Evolutionary conservation across 768 basidiomycete genomes (phyloP), one percentile per base, ranked within the genome.

Genomic region (Hortiboletus campestris): DNA sequence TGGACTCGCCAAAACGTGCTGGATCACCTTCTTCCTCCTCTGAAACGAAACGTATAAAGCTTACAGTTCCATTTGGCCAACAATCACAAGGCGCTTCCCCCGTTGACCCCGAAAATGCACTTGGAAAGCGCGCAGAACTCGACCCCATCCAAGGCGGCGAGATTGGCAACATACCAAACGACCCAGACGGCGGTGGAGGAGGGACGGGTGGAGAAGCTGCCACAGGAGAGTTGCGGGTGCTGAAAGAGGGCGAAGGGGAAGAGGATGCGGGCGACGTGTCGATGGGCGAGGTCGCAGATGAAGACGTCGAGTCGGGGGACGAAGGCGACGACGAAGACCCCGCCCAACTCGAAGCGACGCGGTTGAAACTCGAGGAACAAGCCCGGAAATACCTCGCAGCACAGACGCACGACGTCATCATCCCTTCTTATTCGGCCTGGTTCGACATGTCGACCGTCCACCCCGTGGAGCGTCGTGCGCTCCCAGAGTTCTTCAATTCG

Each of bases 401-500:
- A 0, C 97, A 99, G 73, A 96, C 94, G 2, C 96, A 98, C 75
- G 92, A 96, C 63, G 85, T 99, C 68, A 85, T 99, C 67, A 91
- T 99, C 48, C 97, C 97, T 9, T 96, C 94, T 25, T 98, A 98
- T 70, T 88, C 94, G 9, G 90, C 94, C 17, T 98, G 97, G 97
- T 99, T 98, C 76, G 89, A 93, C 73, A 93, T 98, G 85, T 83
- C 89, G 53, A 86, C 89, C 69, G 89, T 99, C 53, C 91, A 97
- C 65, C 83, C 90, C 11, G 89, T 98, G 57, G 97, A 99, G 73
- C 83, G 86, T 44, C 85, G 92, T 60, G 90, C 93, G 1, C 78
- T 99, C 29, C 97, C 97, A 34, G 97, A 99, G 74, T 99, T 98
- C 80, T 99, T 99, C 83, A 94, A 93, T 70, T 91, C 90, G 43